These are phyloP conservation scores for Myriosclerotinia scirpicola DNA, from an alignment of 2,329 filamentous ascomycete genomes.

Conservation along the genomic window DNA sequence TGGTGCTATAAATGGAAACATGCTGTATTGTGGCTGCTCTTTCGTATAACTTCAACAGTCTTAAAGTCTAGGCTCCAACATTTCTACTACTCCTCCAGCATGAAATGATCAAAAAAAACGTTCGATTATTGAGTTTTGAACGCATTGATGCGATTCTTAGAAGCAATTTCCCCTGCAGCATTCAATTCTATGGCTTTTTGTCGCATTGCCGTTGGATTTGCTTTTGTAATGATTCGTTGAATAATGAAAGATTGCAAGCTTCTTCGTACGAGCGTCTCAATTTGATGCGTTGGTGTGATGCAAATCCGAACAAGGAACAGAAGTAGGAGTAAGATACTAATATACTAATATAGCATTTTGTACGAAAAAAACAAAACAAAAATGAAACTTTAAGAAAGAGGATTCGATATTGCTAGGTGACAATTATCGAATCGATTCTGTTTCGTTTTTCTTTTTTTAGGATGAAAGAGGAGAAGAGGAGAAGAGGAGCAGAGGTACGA, in stretches of 20 bases:
- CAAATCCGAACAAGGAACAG: slow-evolving; percentile 8
- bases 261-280: neutral
- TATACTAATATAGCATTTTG: neutral
- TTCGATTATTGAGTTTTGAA: neutral
- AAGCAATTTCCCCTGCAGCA: slow-evolving; percentile 16
- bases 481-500: neutral
- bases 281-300: slow-evolving; percentile 8
- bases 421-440: neutral
- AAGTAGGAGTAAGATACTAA: neutral
- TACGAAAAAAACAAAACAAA: slow-evolving; percentile 17
- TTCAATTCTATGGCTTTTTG: slow-evolving; percentile 8
- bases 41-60: slow-evolving; percentile 17
- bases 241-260: neutral
- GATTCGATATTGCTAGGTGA: slow-evolving; percentile 4
- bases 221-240: neutral
- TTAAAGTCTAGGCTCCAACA: slow-evolving; percentile 21
- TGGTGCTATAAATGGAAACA: slow-evolving; percentile 18
- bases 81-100: slow-evolving; percentile 11
- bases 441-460: slow-evolving; percentile 6
- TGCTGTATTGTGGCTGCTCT: slow-evolving; percentile 9
- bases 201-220: slow-evolving; percentile 5
- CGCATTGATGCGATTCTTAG: neutral
- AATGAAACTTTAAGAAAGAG: slow-evolving; percentile 12
- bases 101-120: slow-evolving; percentile 2
- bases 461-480: neutral